These are phyloP conservation scores for Auricularia cornea DNA, from an alignment of 768 basidiomycete species.

Conservation along the genomic window DNA sequence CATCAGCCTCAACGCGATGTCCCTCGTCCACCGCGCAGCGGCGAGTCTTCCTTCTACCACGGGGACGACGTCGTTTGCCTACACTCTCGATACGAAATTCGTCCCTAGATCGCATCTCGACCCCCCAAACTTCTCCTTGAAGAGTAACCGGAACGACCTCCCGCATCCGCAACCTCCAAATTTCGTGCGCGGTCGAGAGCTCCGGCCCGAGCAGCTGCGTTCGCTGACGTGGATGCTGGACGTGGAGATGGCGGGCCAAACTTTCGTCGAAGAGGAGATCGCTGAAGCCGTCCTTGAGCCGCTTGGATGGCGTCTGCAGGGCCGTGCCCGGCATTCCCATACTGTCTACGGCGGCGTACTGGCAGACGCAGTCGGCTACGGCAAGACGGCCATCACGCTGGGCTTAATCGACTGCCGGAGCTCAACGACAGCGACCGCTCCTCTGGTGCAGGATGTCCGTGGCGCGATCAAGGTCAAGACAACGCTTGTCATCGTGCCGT, in stretches of 20 bases:
- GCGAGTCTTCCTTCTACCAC: constrained; percentile 61
- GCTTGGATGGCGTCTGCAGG: constrained; percentile 92
- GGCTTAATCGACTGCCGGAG: constrained; percentile 84
- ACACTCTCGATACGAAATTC: constrained; percentile 78
- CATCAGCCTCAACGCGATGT: constrained; percentile 81
- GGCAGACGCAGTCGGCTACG: constrained; percentile 94
- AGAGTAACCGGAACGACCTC: constrained; percentile 67
- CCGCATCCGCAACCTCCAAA: constrained; percentile 69
- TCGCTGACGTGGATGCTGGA: constrained; percentile 90
- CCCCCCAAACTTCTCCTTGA: constrained; percentile 57
- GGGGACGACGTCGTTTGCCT: constrained; percentile 49
- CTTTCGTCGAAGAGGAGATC: constrained; percentile 91
- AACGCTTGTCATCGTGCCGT: constrained; percentile 79
- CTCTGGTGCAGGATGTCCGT: constrained; percentile 16
- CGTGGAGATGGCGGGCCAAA: constrained; percentile 35
- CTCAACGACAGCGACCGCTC: constrained; percentile 34
- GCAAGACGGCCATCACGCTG: constrained; percentile 92
- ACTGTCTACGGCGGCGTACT: constrained; percentile 81
- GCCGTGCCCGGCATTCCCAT: constrained; percentile 70
- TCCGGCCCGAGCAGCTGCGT: constrained; percentile 81
- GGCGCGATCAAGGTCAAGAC: constrained; percentile 75
- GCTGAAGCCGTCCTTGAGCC: constrained; percentile 81
- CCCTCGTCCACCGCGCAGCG: constrained; percentile 78
- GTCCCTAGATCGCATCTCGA: constrained; percentile 51
- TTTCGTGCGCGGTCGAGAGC: constrained; percentile 61